A percentile compares a stretch with the other conserved stretches of the same genome.
Conservation (phyloP, 139 green algal species). For the Micractinium conductrix region DNA sequence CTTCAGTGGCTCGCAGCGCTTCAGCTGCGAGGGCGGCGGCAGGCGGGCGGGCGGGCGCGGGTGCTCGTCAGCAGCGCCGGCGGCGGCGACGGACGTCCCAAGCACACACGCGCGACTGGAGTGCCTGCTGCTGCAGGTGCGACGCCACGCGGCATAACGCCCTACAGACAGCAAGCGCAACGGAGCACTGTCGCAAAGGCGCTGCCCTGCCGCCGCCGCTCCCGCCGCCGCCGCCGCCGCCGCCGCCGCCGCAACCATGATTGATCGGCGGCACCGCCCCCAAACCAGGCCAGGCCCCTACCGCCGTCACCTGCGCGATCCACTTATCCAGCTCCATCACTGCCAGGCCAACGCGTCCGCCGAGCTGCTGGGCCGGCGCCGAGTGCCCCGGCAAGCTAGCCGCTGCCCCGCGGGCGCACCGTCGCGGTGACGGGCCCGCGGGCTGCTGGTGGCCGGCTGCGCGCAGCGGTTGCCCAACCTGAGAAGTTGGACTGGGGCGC, state of each 20-base stretch:
- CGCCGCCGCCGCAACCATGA: not conserved
- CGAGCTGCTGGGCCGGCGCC: not conserved
- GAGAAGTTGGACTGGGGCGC: not conserved
- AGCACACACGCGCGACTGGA: no score
- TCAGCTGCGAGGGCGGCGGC: slow-evolving; percentile 70
- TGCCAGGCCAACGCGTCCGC: not conserved
- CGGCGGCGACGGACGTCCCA: no score
- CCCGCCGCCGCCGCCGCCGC: not conserved
- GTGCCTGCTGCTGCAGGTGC: not conserved
- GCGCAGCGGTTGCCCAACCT: not conserved
- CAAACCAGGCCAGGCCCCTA: no score
- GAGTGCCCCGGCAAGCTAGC: no score
- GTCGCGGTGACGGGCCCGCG: no score
- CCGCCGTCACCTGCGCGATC: slow-evolving; percentile 77
- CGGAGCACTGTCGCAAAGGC: no score
- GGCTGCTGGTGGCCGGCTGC: not conserved
- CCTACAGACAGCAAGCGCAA: no score
- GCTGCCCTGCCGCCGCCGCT: no score
- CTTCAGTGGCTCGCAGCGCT: slow-evolving; percentile 91
- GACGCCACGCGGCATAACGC: not conserved
- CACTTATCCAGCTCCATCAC: slow-evolving; percentile 75
- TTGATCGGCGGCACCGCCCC: not conserved
- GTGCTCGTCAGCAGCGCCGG: no score
- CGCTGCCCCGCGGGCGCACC: no score
- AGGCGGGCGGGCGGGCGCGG: not conserved